phyloP scores from a whole-genome alignment of 2,329 filamentous ascomycete genomes.

The Drechslerella dactyloides region DNA sequence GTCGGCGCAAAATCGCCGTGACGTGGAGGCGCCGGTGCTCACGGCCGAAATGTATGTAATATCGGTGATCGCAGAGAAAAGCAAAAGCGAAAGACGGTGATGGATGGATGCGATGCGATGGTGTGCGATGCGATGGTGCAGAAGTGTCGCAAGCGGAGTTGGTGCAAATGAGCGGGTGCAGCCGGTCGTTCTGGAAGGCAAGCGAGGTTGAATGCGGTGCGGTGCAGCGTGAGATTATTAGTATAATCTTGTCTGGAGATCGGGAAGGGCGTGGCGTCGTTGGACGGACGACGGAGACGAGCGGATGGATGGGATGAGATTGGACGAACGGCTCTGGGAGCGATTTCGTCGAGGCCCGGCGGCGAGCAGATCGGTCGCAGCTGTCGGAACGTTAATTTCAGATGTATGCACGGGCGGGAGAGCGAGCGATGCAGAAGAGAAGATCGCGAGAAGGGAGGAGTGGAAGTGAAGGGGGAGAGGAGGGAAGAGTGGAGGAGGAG shows the following conservation, averaged over 20 bases:
- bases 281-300: slow-evolving; percentile 4
- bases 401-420: not conserved
- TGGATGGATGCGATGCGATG: not conserved
- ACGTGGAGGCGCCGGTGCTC: slow-evolving; percentile 29
- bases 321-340: not conserved
- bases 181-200: not conserved
- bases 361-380: not conserved
- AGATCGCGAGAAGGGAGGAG: not conserved
- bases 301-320: not conserved
- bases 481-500: not conserved
- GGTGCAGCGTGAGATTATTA: too few species aligned
- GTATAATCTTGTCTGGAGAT: not conserved
- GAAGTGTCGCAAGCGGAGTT: not conserved
- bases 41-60: not conserved
- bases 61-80: not conserved
- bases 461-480: not conserved
- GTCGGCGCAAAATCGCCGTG: slow-evolving; percentile 31
- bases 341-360: too few species aligned
- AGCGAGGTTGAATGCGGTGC: too few species aligned
- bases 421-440: not conserved
- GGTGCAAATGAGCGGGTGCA: not conserved
- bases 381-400: not conserved
- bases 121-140: too few species aligned
- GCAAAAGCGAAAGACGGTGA: not conserved
- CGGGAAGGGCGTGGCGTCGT: not conserved